Percentiles rank a stretch among this genome's conserved stretches.
These are phyloP conservation scores for Selaginella tamariscina DNA, from an alignment of 75 land plant species.

Conservation along the genomic window DNA sequence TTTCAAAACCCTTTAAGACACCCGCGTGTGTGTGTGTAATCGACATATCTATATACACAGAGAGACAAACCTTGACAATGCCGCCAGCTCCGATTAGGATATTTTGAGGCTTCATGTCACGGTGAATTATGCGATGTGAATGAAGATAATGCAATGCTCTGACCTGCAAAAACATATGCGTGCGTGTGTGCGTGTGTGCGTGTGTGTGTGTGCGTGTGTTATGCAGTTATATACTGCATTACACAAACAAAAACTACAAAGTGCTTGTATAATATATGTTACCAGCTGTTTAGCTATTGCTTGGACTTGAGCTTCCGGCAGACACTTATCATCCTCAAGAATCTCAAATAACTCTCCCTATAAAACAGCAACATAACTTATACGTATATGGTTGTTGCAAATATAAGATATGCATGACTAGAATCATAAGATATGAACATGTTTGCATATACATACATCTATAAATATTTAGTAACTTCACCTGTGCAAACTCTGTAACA, in stretches of 20 bases:
- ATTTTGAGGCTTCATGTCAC: slow-evolving; percentile 99
- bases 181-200: too few species aligned
- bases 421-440: too few species aligned
- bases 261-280: slow-evolving; percentile 6
- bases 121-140: slow-evolving; percentile 92
- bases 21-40: neutral
- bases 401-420: too few species aligned
- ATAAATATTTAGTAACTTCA: slow-evolving; percentile 7
- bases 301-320: slow-evolving; percentile 97
- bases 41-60: neutral
- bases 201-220: neutral
- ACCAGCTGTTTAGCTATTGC: slow-evolving; percentile 98
- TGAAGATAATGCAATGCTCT: slow-evolving; percentile 91
- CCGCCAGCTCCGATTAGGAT: slow-evolving; percentile 92
- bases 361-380: neutral
- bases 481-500: slow-evolving; percentile 98
- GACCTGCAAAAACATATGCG: too few species aligned
- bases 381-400: too few species aligned
- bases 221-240: neutral
- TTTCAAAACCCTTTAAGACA: neutral
- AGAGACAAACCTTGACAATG: slow-evolving; percentile 66
- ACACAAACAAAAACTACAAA: neutral
- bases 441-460: neutral
- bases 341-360: slow-evolving; percentile 98
- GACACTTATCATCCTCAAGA: slow-evolving; percentile 90